Base-by-base conservation (phyloP, 495 filamentous ascomycete genomes). In the Bathelium albidoporum region DNA sequence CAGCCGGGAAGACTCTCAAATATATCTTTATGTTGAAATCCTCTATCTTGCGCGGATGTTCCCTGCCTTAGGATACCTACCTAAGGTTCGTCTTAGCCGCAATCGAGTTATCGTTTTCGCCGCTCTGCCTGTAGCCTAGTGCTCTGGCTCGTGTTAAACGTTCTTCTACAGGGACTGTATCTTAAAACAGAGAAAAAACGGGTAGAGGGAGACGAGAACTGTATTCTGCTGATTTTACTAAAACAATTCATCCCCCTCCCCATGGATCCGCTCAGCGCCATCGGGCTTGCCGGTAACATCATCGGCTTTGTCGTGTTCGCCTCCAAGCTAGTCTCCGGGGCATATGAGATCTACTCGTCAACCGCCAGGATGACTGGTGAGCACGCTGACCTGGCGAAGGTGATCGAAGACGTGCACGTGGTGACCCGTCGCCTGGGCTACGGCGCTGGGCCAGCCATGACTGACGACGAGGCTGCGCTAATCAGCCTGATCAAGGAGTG, bases 241-340 rank as follows among this genome's bases (percentile, higher is more conserved):
- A 2, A 20, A 49, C 5, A 49, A 16, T 49, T 22, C n/a, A n/a
- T 16, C 20, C 20, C 44, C 44, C 44, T 49, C 44, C 14, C 44
- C 44, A 49, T 49, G 44, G 44, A 49, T 49, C 44, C 44, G 44
- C 44, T 49, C 20, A 49, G 44, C 44, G 44, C 44, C 44, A 49
- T 49, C 14, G 44, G 44, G 44, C 14, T 49, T 22, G 44, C 44
- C 44, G 44, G 44, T 5, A 49, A 49, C 44, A 49, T 49, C 20
- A 49, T 49, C 44, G 44, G 11, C 44, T 49, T 49, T 22, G 44
- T 49, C 11, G 44, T 16, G 44, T 49, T 49, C 44, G 20, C 44
- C 11, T 49, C 44, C 44, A 49, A 49, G 44, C 44, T 49, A 49
- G 44, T 49, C 44, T 49, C 44, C 20, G 20, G 20, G 20, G 18